Evolutionary conservation across 2,329 filamentous ascomycete genomes (phyloP).

Genomic region (Fusarium papillatum): DNA sequence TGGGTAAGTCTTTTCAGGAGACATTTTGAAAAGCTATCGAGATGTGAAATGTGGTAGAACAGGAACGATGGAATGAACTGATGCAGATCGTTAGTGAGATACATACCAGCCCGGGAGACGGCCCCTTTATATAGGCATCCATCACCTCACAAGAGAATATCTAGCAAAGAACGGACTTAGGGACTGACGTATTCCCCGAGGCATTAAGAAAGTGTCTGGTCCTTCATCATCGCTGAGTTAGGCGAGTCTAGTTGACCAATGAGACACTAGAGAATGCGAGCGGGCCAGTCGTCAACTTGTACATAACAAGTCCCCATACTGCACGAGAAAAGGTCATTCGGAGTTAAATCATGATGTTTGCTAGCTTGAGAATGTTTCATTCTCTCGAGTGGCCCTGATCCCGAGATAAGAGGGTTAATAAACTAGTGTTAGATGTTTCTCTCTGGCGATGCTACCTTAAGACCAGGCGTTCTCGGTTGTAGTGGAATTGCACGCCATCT

Average conservation of each 20-base stretch:
- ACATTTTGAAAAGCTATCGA: not conserved
- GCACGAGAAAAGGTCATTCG: not conserved
- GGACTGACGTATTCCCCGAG: not conserved
- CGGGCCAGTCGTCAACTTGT: not conserved
- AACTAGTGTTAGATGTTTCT: not conserved
- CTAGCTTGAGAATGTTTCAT: no score
- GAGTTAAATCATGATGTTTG: not conserved
- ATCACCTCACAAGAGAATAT: not conserved
- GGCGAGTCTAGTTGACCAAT: not conserved
- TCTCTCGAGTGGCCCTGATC: not conserved
- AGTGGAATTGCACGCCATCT: not conserved
- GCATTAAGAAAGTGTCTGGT: not conserved
- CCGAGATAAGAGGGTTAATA: not conserved
- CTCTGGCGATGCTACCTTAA: not conserved
- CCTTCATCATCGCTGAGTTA: not conserved
- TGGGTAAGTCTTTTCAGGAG: not conserved
- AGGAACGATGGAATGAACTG: not conserved
- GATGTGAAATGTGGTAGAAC: not conserved
- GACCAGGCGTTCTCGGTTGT: not conserved
- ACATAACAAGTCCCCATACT: not conserved
- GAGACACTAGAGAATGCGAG: slow-evolving; percentile 1
- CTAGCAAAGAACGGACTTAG: not conserved
- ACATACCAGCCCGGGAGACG: not conserved
- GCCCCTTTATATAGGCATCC: not conserved
- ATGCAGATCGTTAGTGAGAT: not conserved